A percentile compares a stretch with the other conserved stretches of the same genome.
These are phyloP conservation scores for Elaeis oleifera DNA, from an alignment of 202 grass and related monocot species.

Conservation along the genomic window DNA sequence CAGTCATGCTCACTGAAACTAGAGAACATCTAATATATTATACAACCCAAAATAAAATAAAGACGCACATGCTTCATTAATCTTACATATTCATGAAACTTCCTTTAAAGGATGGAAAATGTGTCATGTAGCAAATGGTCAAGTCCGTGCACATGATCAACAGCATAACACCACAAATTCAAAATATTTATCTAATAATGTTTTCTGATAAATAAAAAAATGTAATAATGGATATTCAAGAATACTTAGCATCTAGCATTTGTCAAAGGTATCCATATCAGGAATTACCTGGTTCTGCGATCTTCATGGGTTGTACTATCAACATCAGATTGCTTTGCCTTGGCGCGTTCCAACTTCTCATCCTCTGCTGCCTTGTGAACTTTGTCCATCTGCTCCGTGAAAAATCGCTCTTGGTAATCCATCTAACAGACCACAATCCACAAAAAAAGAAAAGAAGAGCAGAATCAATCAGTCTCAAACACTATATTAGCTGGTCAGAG, in stretches of 20 bases:
- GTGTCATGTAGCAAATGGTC: no score
- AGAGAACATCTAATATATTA: no score
- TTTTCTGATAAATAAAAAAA: neutral
- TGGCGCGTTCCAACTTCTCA: slow-evolving; percentile 57
- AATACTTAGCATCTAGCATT: neutral
- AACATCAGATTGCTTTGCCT: slow-evolving; percentile 46
- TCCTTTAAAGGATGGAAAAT: no score
- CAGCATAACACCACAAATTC: no score
- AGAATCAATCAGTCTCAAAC: no score
- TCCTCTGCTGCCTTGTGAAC: slow-evolving; percentile 63
- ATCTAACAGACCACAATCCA: slow-evolving; percentile 45
- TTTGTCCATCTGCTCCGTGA: slow-evolving; percentile 67
- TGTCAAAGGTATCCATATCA: neutral
- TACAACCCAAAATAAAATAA: no score
- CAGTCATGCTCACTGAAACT: no score
- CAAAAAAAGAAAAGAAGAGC: neutral
- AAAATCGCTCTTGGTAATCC: slow-evolving; percentile 72
- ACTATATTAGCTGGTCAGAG: neutral
- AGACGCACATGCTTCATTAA: no score
- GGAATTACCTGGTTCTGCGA: slow-evolving; percentile 39
- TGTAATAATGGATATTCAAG: neutral
- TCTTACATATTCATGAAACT: no score
- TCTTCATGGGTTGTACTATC: slow-evolving; percentile 56
- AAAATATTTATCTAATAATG: no score
- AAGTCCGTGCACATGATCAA: no score